Evolutionary conservation across 345 rosid species (phyloP).

Genomic region (Populus alba): DNA sequence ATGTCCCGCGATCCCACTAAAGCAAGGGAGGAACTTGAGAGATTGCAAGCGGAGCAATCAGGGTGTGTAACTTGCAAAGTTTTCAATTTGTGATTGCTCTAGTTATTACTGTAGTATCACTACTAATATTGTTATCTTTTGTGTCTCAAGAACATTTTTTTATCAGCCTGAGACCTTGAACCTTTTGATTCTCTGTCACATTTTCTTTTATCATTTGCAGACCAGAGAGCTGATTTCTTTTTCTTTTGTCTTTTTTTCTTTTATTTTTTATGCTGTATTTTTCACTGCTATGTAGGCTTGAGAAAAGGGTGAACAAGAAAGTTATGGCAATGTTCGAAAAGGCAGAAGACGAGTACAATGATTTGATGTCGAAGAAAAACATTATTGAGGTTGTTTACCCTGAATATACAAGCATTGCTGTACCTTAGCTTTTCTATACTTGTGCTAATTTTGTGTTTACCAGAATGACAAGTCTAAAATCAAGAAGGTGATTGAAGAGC

Average conservation of each 20-base stretch:
- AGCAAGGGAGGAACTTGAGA: slow-evolving; percentile 85
- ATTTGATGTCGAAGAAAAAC: slow-evolving; percentile 76
- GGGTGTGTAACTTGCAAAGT: slow-evolving; percentile 40
- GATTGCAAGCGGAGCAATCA: slow-evolving; percentile 82
- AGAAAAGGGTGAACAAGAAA: slow-evolving; percentile 95
- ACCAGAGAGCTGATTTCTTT: neutral
- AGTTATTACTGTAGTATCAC: neutral
- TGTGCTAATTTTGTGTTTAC: slow-evolving; percentile 12
- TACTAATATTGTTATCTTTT: neutral
- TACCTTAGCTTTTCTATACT: slow-evolving; percentile 12
- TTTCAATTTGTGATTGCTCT: neutral
- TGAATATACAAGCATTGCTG: slow-evolving; percentile 13
- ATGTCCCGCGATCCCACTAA: slow-evolving; percentile 57
- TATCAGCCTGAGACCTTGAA: neutral
- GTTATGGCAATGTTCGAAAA: slow-evolving; percentile 99
- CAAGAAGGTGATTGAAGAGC: slow-evolving; percentile 91
- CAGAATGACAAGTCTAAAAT: slow-evolving; percentile 90
- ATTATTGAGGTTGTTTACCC: slow-evolving; percentile 72
- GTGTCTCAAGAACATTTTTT: neutral
- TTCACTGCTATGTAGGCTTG: slow-evolving; percentile 50
- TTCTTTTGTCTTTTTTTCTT: neutral
- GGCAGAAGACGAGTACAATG: slow-evolving; percentile 95
- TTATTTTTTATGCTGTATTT: slow-evolving; percentile 10
- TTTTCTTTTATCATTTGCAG: neutral
- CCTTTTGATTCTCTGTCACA: neutral